Base-by-base conservation (phyloP, 768 basidiomycete species). In the Agaricus subrufescens region DNA sequence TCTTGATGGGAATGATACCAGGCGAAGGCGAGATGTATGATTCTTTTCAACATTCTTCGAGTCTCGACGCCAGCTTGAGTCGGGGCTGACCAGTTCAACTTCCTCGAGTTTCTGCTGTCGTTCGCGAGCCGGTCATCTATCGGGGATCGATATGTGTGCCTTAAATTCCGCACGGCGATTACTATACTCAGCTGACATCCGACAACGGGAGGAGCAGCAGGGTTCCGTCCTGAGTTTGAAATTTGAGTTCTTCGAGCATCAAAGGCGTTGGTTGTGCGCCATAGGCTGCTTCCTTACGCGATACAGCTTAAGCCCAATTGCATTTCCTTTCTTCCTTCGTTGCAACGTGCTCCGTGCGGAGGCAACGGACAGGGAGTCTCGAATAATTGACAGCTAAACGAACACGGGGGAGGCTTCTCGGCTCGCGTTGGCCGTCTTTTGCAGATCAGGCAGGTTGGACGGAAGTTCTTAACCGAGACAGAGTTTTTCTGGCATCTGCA, bases 401-500 rank as follows among this genome's bases (percentile, higher is more conserved):
- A 38, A 55, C 40, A 42, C 30, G 19, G 19, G 27, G 29, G 19
- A 39, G 30, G 54, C 47, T 56, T 49, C 47, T 56, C 44, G 10
- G 48, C 39, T 48, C 54, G 40, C 25, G 47, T 40, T 43, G 46
- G 52, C 52, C 14, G 54, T 49, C 39, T 26, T 42, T 49, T 56
- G 54, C 47, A 50, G 47, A 56, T 56, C 54, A 56, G 39, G 47
- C 54, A 49, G 29, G 47, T 48, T 27, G 42, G 47, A 49, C 54
- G 54, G 54, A 40, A 23, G 47, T 56, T 56, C 54, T 56, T 23
- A 43, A 40, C 42, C 49, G 42, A 46, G 47, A 50, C 54, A 56
- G 54, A 56, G 54, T 56, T 49, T 56, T 48, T 56, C 31, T 56
- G 54, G 54, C 54, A 56, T 56, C 54, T 56, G 40, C 54, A 56